Percentiles rank a stretch among this genome's conserved stretches.
These are phyloP conservation scores for Melaleuca quinquenervia DNA, from an alignment of 345 rosid genomes.

Conservation along the genomic window DNA sequence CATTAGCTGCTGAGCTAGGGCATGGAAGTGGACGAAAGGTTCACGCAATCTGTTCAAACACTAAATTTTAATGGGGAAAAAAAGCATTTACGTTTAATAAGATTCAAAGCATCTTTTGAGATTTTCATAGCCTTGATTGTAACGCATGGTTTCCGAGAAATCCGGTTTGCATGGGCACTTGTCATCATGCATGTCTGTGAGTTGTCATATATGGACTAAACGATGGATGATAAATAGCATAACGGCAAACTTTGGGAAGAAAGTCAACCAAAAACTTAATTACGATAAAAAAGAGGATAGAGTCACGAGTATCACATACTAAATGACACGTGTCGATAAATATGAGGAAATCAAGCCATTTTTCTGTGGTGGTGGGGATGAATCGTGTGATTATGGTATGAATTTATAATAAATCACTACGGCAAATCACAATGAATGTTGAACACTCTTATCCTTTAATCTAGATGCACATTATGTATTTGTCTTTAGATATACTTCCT, in stretches of 20 bases:
- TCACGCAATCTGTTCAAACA: neutral
- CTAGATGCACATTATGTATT: too few species aligned
- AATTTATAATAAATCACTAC: neutral
- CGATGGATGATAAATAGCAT: fast-evolving
- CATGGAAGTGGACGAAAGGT: neutral
- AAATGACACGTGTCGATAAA: neutral
- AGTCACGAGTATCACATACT: neutral
- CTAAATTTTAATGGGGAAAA: neutral
- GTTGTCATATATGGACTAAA: neutral
- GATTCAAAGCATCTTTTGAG: neutral
- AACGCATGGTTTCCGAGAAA: neutral
- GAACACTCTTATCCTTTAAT: neutral
- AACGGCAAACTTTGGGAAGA: neutral
- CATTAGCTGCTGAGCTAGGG: neutral
- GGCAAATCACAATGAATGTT: neutral
- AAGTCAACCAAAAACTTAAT: neutral
- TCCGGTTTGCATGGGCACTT: neutral
- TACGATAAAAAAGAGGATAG: fast-evolving
- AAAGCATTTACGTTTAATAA: fast-evolving
- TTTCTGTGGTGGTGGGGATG: too few species aligned
- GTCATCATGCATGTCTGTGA: neutral
- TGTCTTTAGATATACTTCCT: too few species aligned
- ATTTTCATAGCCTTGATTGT: neutral
- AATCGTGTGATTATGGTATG: neutral
- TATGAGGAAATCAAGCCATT: neutral